Evolutionary conservation across 768 basidiomycete species (phyloP), one percentile per base, ranked within the genome.

Genomic region (Termitomyces sp.): DNA sequence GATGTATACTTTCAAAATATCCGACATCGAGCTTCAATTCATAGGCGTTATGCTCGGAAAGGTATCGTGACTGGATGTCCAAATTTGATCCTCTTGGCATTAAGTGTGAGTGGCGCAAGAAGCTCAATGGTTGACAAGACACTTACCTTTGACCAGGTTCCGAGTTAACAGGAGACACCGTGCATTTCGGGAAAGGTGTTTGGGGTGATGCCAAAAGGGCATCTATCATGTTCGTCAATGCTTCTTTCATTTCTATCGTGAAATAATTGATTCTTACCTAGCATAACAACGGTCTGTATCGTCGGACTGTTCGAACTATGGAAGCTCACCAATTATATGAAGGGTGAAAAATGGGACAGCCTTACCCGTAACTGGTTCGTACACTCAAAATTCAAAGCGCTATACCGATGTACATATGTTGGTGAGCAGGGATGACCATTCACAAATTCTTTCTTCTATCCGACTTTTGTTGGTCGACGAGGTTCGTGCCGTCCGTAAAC

Each of bases 311-410:
- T 15, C 33, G 32, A 11, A 40, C 20, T 35, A 11, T 7, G 20
- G 13, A 33, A 12, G 15, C 27, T 20, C 33, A 39, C 39, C 25
- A 23, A 29, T 18, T 40, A 18, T 18, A 29, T 57, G 31, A 61
- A 94, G 89, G 91, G 90, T 2, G 96, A 99, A 71, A 99, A 99
- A 70, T 95, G 93, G 89, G 96, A 98, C 61, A 89, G 91, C 46
- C 70, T 99, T 53, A 98, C 95, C 6, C 78, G 96, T 41, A 89
- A 85, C 62, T 95, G 89, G 92, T 90, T 57, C 43, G 44, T 41
- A 33, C 12, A 29, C 11, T 50, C 20, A 3, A 16, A 16, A 22
- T 16, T 33, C 16, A 16, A 12, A 38, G 29, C 42, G 27, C 10
- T 32, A n/a, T 31, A 12, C 32, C 39, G 11, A 15, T 39, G 48